Evolutionary conservation across 192 early-diverging fungal genomes (phyloP), one percentile per base, ranked within the genome.

Genomic region (Coemansia sp.): DNA sequence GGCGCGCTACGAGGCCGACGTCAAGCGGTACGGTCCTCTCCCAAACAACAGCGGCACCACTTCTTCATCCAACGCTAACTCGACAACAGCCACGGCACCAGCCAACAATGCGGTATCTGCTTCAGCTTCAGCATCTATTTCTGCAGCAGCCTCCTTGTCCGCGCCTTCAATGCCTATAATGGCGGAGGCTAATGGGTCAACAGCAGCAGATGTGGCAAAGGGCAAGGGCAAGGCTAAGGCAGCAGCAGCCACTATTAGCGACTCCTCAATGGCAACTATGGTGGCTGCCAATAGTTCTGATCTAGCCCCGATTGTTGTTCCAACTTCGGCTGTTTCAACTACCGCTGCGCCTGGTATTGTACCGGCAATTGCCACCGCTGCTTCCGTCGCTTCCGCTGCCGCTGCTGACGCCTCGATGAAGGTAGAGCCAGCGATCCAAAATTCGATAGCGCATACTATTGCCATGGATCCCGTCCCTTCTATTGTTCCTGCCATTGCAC

Each of bases 1-100:
- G 42, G 53, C 46, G 32, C 53, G 72, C 26, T 75, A 75, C 43
- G 72, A 75, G 35, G 64, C 50, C 1, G 72, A 75, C 25, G 72
- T 75, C 11, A 57, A 53, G 22, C 58, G 56, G 52, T 75, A 56
- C 35, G 72, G 72, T 0, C 67, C 59, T 10, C 46, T 70, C 24
- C 49, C 50, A 5, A 47, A 26, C 39, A 58, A 15, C 44, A 47
- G 24, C 11, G 41, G 15, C 19, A n/a, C 49, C 1, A 23, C 57
- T 5, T 32, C 39, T 10, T 13, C 40, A 42, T 36, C 58, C 0
- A n/a, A n/a, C n/a, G 24, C 34, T n/a, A 24, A 10, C 33, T 32
- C 57, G 6, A 35, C 18, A 22, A 0, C 56, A 14, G 40, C 11
- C 3, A 30, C 47, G 34, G 26, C 42, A 24, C 10, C 55, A n/a